phyloP scores from a whole-genome alignment of 2,329 filamentous ascomycete genomes.

The Cordyceps fumosorosea region DNA sequence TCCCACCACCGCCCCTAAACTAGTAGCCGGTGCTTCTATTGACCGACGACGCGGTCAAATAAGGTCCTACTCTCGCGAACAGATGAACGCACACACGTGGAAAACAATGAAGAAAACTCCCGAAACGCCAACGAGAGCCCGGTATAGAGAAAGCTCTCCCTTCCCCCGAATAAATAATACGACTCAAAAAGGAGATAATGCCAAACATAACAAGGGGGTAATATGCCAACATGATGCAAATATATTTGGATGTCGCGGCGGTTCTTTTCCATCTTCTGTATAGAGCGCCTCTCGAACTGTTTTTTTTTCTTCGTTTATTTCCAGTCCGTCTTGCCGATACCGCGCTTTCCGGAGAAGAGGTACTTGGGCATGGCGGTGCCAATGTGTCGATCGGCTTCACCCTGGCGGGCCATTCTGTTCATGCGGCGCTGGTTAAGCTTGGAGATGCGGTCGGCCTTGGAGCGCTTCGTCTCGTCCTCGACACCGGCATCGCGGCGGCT shows the following conservation, averaged over 20 bases:
- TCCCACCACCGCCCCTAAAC: background rate
- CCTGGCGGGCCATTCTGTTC: conserved; percentile 96
- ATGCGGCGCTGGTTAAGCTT: conserved; percentile 96
- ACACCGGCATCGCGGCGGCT: conserved; percentile 77
- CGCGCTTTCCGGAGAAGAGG: conserved; percentile 85
- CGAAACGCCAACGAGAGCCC: conserved; percentile 5
- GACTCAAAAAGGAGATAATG: conserved; percentile 1
- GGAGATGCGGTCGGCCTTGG: conserved; percentile 76
- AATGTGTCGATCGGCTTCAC: conserved; percentile 90
- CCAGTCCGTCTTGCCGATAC: conserved; percentile 80
- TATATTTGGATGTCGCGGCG: background rate
- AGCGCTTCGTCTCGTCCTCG: conserved; percentile 55
- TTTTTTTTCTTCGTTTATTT: conserved; percentile 40
- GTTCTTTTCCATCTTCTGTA: background rate
- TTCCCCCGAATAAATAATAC: background rate
- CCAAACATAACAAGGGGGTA: conserved; percentile 1
- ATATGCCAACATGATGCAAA: conserved; percentile 9
- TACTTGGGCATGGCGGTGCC: conserved; percentile 80
- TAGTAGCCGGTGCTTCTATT: background rate
- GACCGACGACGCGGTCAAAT: conserved; percentile 7
- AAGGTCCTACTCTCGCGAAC: background rate
- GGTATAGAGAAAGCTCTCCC: background rate
- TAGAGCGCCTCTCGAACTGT: background rate
- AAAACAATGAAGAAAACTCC: conserved; percentile 18
- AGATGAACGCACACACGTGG: background rate